A percentile compares a stretch with the other conserved stretches of the same genome.
phyloP scores from a whole-genome alignment of 2,329 filamentous ascomycete species.

The Sporothrix brunneoviolacea region DNA sequence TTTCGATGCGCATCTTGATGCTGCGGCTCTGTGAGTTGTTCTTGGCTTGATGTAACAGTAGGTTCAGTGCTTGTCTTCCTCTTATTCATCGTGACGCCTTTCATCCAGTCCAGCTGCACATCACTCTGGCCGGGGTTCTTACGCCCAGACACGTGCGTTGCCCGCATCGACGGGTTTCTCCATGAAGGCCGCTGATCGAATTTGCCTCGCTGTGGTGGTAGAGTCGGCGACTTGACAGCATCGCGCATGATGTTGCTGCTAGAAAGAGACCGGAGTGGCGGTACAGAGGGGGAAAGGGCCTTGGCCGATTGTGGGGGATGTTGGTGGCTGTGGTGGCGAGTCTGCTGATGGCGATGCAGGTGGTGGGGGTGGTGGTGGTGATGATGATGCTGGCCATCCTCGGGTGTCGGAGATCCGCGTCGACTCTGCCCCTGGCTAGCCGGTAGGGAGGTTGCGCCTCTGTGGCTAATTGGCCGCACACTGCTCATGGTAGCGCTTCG shows the following conservation, averaged over 20 bases:
- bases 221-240: conserved; percentile 27
- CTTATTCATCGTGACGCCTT: conserved; percentile 58
- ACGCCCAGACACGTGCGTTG: conserved; percentile 33
- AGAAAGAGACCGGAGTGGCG: conserved; percentile 1
- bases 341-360: not conserved
- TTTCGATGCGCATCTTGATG: conserved; percentile 5
- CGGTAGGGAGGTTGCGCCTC: not conserved
- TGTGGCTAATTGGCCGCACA: conserved; percentile 41
- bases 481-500: conserved; percentile 57
- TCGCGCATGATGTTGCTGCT: conserved; percentile 12
- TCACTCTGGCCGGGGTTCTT: conserved; percentile 41
- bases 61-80: conserved; percentile 38
- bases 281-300: conserved; percentile 2
- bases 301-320: conserved; percentile 22
- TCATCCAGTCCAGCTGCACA: conserved; percentile 63
- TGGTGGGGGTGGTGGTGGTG: not conserved
- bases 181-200: conserved; percentile 37
- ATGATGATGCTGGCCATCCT: not conserved
- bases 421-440: conserved; percentile 8
- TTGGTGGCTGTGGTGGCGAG: not conserved
- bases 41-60: conserved; percentile 1
- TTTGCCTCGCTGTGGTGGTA: conserved; percentile 32
- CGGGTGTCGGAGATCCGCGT: not conserved
- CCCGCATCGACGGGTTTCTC: conserved; percentile 54
- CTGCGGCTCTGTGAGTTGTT: not conserved